Evolutionary conservation across 345 rosid genomes (phyloP).

Genomic region (Salix exigua): DNA sequence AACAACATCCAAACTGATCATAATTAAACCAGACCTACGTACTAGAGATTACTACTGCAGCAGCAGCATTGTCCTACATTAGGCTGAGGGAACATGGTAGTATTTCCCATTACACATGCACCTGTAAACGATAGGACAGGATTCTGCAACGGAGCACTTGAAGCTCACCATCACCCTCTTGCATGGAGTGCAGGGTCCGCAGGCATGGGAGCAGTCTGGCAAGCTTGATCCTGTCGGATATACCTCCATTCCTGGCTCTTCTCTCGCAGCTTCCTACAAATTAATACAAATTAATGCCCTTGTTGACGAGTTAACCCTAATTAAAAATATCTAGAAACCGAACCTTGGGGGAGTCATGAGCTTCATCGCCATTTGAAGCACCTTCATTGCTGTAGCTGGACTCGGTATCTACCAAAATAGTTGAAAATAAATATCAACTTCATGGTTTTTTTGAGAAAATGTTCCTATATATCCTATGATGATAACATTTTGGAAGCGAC

Average conservation of each 20-base stretch:
- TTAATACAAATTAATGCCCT: too few species aligned
- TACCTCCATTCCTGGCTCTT: slow-evolving; percentile 41
- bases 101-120: slow-evolving; percentile 57
- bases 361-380: background rate
- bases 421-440: background rate
- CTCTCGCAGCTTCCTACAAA: slow-evolving; percentile 14
- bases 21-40: background rate
- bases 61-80: background rate
- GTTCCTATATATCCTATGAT: background rate
- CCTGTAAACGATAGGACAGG: slow-evolving; percentile 25
- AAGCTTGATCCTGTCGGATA: slow-evolving; percentile 37
- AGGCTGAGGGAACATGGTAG: slow-evolving; percentile 68
- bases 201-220: slow-evolving; percentile 28
- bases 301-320: background rate
- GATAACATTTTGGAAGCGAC: too few species aligned
- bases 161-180: slow-evolving; percentile 32
- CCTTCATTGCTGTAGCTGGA: slow-evolving; percentile 3
- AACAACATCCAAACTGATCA: background rate
- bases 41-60: too few species aligned
- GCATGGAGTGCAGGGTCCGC: slow-evolving; percentile 28
- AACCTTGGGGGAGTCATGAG: slow-evolving; percentile 12
- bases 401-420: background rate
- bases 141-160: slow-evolving; percentile 25
- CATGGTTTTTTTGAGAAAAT: too few species aligned
- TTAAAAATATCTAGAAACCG: background rate